These are phyloP conservation scores for Ophiocordyceps camponoti-saundersi DNA, from an alignment of 2,329 filamentous ascomycete genomes.

Conservation along the genomic window DNA sequence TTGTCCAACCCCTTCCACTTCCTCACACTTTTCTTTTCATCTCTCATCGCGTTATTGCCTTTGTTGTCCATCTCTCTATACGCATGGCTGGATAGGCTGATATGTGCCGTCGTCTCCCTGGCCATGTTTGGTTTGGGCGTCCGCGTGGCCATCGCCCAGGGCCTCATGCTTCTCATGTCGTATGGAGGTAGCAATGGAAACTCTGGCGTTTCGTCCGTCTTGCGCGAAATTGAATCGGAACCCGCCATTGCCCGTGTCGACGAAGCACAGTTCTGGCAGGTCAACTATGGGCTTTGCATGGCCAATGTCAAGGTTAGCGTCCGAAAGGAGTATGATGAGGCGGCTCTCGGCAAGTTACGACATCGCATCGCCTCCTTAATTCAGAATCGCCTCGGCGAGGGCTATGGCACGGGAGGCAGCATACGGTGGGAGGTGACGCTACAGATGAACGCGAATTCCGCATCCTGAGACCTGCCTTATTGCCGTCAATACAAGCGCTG, in stretches of 20 bases:
- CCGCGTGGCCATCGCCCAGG: slow-evolving; percentile 70
- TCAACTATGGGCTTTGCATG: slow-evolving; percentile 93
- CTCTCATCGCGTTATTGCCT: slow-evolving; percentile 64
- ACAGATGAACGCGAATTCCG: slow-evolving; percentile 45
- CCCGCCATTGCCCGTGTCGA: slow-evolving; percentile 61
- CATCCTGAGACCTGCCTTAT: background rate
- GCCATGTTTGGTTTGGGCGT: slow-evolving; percentile 80
- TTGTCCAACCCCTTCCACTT: slow-evolving; percentile 92
- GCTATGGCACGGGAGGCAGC: slow-evolving; percentile 63
- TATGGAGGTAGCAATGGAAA: slow-evolving; percentile 32
- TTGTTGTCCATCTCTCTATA: slow-evolving; percentile 69
- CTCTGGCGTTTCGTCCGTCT: slow-evolving; percentile 49
- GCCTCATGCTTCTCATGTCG: slow-evolving; percentile 91
- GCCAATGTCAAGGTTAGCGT: slow-evolving; percentile 77
- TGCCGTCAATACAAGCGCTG: no score
- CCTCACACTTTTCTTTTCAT: slow-evolving; percentile 74
- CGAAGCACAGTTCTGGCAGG: slow-evolving; percentile 95
- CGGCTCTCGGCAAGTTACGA: slow-evolving; percentile 54
- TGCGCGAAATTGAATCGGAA: slow-evolving; percentile 72
- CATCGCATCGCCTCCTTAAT: slow-evolving; percentile 64
- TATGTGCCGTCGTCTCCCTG: slow-evolving; percentile 67
- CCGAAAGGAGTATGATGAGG: slow-evolving; percentile 45
- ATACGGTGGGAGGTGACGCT: slow-evolving; percentile 88
- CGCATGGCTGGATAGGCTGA: slow-evolving; percentile 63
- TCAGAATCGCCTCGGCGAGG: slow-evolving; percentile 71